Evolutionary conservation across 495 filamentous ascomycete species (phyloP), one percentile per base, ranked within the genome.

Genomic region (Cercophora sp.): DNA sequence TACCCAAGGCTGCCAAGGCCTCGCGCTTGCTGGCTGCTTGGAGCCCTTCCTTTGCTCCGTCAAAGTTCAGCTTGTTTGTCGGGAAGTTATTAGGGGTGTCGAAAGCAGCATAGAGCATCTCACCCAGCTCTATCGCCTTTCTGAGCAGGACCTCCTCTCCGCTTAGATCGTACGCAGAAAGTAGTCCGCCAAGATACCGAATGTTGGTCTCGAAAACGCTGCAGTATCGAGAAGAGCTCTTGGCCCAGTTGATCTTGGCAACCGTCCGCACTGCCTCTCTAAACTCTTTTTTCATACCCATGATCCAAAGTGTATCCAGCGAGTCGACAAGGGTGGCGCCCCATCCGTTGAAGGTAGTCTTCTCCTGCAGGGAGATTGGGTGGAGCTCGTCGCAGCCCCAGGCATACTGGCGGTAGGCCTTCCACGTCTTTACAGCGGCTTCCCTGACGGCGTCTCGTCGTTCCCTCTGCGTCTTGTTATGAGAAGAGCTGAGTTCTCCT

Each of bases 31-130:
- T 48, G 15, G 60, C 56, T 0, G 29, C 18, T 59, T 56, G 86
- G 79, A 31, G 74, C 73, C 88, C 88, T 85, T 47, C 71, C 69
- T 68, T 88, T 85, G 70, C 80, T 19, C 49, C 54, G 1, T 56
- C 29, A 51, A 70, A 72, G 31, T 81, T 70, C 67, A 89, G 91
- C 59, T 74, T 84, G 15, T 88, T 81, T 8, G 84, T 69, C 1
- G 91, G 91, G 85, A 96, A 89, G 47, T 88, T 79, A 63, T 92
- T 94, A 0, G 89, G 88, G 1, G 91, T 95, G 67, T 96, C 91
- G 69, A 96, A 96, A 24, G 83, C 83, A 22, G 85, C 80, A 63
- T 89, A 89, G 46, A 96, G 68, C 49, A 95, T 74, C 53, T 95
- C 85, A n/a, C 80, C 91, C 31, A 96, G 74, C 68, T 94, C 85